These are phyloP conservation scores for Byssothecium circinans DNA, from an alignment of 2,329 filamentous ascomycete genomes.

Conservation along the genomic window DNA sequence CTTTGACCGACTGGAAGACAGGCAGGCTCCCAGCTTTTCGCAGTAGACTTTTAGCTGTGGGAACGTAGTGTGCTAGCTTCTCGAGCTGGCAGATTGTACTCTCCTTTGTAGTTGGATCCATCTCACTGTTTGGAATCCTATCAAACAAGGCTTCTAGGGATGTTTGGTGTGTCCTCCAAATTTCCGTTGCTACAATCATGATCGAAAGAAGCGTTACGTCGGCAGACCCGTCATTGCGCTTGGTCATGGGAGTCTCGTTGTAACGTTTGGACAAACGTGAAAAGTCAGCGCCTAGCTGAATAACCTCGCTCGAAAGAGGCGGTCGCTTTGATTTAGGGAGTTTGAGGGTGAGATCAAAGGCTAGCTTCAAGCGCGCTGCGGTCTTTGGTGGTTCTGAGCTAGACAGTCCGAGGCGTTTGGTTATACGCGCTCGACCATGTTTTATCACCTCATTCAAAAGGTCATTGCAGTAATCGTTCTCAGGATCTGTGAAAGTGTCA, in stretches of 20 bases:
- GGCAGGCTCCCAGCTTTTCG: constrained; percentile 2
- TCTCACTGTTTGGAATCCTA: not conserved
- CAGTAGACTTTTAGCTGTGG: constrained; percentile 3
- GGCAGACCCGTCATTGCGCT: not conserved
- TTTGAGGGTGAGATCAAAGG: not conserved
- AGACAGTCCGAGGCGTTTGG: constrained; percentile 1
- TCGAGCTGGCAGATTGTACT: constrained; percentile 1
- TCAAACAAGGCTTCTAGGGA: not conserved
- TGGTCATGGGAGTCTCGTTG: not conserved
- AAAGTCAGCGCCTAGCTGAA: not conserved
- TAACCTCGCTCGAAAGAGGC: too few species aligned
- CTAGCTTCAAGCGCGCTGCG: constrained; percentile 4
- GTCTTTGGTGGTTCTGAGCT: not conserved
- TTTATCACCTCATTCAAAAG: not conserved
- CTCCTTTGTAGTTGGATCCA: constrained; percentile 5
- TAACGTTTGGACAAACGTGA: not conserved
- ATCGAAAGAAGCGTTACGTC: not conserved
- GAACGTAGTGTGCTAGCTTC: constrained; percentile 9
- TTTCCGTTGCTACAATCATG: not conserved
- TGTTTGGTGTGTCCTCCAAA: constrained; percentile 3
- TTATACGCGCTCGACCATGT: constrained; percentile 5
- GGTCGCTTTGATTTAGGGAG: too few species aligned
- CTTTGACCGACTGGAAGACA: constrained; percentile 7
- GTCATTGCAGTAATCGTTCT: not conserved
- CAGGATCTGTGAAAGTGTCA: not conserved